Base-by-base conservation (phyloP, 345 rosid genomes). In the Carallia pectinifolia region DNA sequence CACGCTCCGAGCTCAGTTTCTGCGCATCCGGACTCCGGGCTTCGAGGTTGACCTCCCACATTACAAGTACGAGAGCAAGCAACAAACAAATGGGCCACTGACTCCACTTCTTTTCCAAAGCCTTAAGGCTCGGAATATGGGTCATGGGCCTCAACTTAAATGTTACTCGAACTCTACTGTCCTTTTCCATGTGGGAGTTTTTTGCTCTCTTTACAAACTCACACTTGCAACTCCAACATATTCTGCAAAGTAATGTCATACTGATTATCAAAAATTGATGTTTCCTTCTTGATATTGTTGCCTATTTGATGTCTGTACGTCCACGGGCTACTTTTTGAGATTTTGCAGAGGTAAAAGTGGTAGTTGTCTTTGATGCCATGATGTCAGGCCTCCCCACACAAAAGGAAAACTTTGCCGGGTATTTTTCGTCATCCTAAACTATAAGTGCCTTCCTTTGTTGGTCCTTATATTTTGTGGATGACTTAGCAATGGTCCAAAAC, bases 281-380 rank as follows among this genome's bases (percentile, higher is more conserved):
- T 15, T 47, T n/a, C 30, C 65, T 69, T 29, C 19, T n/a, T 73
- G 33, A 13, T 1, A 10, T 6, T 58, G 44, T 31, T 70, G 39
- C 63, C 19, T 9, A 16, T 40, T 79, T 69, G 31, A 54, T 48
- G 4, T 63, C 50, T 64, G 55, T 48, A 44, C 27, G 62, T 76
- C 12, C 68, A 18, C 66, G 56, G 62, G 59, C 58, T 71, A 30
- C 48, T 58, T 68, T 65, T 64, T 67, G 55, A 69, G 72, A 69
- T 60, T 40, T 76, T 70, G 71, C 90, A 94, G 98, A 86, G 85
- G 93, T 91, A 70, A 94, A 94, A 80, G 96, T 91, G 72, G 98
- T 91, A 31, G 95, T 84, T 76, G 97, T 94, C 60, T 94, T 91
- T 87, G 98, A 94, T 78, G 98, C 98, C 44, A 80, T 86, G 86